A percentile compares a stretch with the other conserved stretches of the same genome.
These are phyloP conservation scores for Boletus edulis DNA, from an alignment of 768 basidiomycete genomes.

Conservation along the genomic window DNA sequence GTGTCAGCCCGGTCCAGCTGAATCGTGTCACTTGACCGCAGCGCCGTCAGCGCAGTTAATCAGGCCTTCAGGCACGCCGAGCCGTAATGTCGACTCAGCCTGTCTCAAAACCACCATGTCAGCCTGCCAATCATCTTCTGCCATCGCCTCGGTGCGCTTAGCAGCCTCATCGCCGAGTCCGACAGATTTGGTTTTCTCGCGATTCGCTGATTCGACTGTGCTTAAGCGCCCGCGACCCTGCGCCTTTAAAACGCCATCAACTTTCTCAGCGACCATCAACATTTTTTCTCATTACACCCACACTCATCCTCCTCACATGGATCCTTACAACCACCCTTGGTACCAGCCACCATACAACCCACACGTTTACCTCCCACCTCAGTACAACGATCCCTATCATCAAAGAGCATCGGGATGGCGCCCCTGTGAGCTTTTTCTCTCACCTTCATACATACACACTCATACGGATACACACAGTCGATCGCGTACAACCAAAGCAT, in stretches of 20 bases:
- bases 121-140: not conserved
- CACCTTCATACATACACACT: not conserved
- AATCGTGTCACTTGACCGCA: not conserved
- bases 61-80: no score
- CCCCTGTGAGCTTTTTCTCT: slow-evolving; percentile 6
- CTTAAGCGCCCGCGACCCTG: slow-evolving; percentile 7
- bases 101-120: no score
- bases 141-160: not conserved
- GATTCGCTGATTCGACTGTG: not conserved
- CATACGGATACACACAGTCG: slow-evolving; percentile 5
- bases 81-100: no score
- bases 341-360: slow-evolving; percentile 30
- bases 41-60: not conserved
- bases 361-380: slow-evolving; percentile 28
- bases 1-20: no score
- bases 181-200: slow-evolving; percentile 5
- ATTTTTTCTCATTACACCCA: not conserved
- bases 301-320: slow-evolving; percentile 13
- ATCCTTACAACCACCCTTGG: slow-evolving; percentile 26
- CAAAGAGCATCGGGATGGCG: slow-evolving; percentile 15
- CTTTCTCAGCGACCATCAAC: not conserved
- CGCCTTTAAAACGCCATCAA: slow-evolving; percentile 8
- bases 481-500: slow-evolving; percentile 37
- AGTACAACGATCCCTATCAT: slow-evolving; percentile 11
- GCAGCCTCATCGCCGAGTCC: not conserved